A percentile compares a stretch with the other conserved stretches of the same genome.
These are phyloP conservation scores for Endotrypanum monterogeii DNA, from an alignment of 208 protist species.

Conservation along the genomic window DNA sequence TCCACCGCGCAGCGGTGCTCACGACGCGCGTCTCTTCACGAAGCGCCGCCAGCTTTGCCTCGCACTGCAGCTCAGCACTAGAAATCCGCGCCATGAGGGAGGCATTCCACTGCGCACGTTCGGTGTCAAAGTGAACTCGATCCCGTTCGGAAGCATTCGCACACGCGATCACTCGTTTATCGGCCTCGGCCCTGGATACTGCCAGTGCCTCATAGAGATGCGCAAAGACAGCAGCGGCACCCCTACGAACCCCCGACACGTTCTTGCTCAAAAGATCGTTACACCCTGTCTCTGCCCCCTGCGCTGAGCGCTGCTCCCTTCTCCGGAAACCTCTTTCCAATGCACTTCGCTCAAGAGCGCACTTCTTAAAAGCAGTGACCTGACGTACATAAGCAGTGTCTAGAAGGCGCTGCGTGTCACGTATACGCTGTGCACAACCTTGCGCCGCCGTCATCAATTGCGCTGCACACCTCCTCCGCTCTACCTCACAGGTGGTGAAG, in stretches of 20 bases:
- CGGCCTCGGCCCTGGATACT: background rate
- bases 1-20: conserved; percentile 15
- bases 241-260: background rate
- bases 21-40: conserved; percentile 3
- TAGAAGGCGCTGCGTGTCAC: background rate
- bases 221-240: background rate
- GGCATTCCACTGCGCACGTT: conserved; percentile 5
- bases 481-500: conserved; percentile 12
- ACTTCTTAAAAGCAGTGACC: conserved; percentile 10
- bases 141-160: conserved; percentile 5
- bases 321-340: background rate
- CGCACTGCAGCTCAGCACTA: background rate
- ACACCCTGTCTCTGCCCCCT: conserved; percentile 10
- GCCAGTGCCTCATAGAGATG: conserved; percentile 5
- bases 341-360: background rate
- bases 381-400: conserved; percentile 8
- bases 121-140: background rate
- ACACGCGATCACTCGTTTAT: conserved; percentile 9
- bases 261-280: background rate
- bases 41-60: background rate
- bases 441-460: conserved; percentile 2
- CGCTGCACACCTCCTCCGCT: conserved; percentile 12
- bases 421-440: conserved; percentile 1
- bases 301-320: background rate
- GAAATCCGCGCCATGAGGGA: conserved; percentile 4